A percentile compares a stretch with the other conserved stretches of the same genome.
These are phyloP conservation scores for Rhododendron ovatum DNA, from an alignment of 148 eudicot species.

Conservation along the genomic window DNA sequence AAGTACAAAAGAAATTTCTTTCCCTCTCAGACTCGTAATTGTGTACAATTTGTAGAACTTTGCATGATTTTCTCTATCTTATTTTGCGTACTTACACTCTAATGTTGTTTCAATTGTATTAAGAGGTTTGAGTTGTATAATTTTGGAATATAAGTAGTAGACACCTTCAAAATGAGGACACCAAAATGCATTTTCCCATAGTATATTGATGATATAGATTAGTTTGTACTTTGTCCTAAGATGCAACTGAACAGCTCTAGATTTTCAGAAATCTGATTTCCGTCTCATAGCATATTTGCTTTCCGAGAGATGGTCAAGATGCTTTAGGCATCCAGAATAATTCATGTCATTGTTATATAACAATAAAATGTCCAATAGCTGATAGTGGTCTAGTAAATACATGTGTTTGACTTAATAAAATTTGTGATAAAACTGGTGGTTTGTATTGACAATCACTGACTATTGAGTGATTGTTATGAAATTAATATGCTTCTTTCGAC, in stretches of 20 bases:
- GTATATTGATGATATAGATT: neutral
- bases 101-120: neutral
- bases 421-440: neutral
- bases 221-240: neutral
- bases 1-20: neutral
- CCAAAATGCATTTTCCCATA: neutral
- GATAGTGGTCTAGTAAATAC: neutral
- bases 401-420: neutral
- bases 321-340: neutral
- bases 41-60: neutral
- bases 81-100: neutral
- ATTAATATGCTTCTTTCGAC: neutral
- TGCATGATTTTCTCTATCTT: neutral
- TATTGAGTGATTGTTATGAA: neutral
- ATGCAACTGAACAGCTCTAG: neutral
- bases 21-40: neutral
- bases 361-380: neutral
- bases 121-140: neutral
- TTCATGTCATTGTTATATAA: neutral
- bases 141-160: neutral
- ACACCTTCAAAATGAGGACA: neutral
- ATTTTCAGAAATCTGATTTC: neutral
- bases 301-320: neutral
- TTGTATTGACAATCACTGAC: neutral
- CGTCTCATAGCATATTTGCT: neutral